Conservation (phyloP, 1,284 basidiomycete genomes). For the Fomes fomentarius region DNA sequence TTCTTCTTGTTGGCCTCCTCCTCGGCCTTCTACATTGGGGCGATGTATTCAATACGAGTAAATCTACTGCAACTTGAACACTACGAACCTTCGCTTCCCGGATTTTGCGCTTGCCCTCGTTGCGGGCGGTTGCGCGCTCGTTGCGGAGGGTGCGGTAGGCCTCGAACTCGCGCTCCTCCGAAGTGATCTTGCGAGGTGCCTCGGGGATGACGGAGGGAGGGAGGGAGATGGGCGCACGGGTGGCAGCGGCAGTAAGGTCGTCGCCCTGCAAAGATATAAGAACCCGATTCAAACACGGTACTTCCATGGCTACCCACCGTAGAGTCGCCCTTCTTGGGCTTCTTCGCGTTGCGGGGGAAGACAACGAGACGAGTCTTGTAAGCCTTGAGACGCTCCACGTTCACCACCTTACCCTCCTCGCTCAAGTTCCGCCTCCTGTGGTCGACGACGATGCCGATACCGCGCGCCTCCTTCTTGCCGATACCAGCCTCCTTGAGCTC, state of each 20-base stretch:
- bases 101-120: constrained; percentile 87
- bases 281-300: not conserved
- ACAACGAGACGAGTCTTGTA: constrained; percentile 90
- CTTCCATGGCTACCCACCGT: constrained; percentile 58
- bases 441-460: constrained; percentile 95
- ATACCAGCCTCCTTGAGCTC: constrained; percentile 97
- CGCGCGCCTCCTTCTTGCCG: constrained; percentile 91
- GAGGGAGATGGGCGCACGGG: constrained; percentile 73
- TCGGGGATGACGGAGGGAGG: constrained; percentile 75
- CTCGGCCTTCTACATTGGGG: constrained; percentile 82
- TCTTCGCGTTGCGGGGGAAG: constrained; percentile 95
- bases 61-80: no score
- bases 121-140: constrained; percentile 83
- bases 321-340: constrained; percentile 95
- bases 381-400: constrained; percentile 93
- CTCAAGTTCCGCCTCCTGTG: constrained; percentile 97
- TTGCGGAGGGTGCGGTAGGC: constrained; percentile 91
- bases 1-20: constrained; percentile 94
- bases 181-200: constrained; percentile 91
- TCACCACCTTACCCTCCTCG: constrained; percentile 96
- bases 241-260: constrained; percentile 82
- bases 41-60: no score
- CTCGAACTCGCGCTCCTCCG: constrained; percentile 88
- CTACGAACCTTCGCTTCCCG: constrained; percentile 78
- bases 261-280: constrained; percentile 61